Conservation (phyloP, 2,329 filamentous ascomycete genomes). For the Hirsutella minnesotensis region DNA sequence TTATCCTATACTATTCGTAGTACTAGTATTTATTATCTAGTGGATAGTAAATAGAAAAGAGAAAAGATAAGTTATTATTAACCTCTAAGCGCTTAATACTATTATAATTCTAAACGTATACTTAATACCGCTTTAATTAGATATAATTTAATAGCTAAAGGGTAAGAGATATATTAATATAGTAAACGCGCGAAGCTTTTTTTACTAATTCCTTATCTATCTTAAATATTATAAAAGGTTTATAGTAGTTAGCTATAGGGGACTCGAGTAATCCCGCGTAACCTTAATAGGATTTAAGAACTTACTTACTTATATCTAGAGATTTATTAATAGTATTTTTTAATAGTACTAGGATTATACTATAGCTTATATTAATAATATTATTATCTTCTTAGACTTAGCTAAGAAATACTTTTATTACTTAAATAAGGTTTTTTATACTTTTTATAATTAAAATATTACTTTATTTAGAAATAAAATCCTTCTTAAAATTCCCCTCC, state of each 20-base stretch:
- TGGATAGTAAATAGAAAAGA: background rate
- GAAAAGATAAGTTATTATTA: background rate
- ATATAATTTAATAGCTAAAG: background rate
- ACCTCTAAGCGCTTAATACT: background rate
- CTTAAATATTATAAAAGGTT: background rate
- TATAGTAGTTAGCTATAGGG: background rate
- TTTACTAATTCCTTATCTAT: background rate
- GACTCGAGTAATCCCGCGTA: background rate
- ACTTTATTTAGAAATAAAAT: background rate
- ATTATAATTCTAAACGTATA: background rate
- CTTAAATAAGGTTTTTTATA: background rate
- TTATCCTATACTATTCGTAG: slow-evolving; percentile 25
- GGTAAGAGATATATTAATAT: background rate
- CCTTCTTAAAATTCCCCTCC: no score
- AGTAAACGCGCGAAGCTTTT: background rate
- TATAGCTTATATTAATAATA: background rate
- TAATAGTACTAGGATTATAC: background rate
- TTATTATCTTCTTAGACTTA: background rate
- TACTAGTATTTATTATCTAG: background rate
- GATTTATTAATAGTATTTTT: background rate
- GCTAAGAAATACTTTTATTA: background rate
- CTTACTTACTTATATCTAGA: background rate
- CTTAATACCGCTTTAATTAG: background rate
- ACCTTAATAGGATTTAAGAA: background rate
- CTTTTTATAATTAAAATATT: background rate